Evolutionary conservation across 768 basidiomycete species (phyloP).

Genomic region (Thelephora aurantiotincta): DNA sequence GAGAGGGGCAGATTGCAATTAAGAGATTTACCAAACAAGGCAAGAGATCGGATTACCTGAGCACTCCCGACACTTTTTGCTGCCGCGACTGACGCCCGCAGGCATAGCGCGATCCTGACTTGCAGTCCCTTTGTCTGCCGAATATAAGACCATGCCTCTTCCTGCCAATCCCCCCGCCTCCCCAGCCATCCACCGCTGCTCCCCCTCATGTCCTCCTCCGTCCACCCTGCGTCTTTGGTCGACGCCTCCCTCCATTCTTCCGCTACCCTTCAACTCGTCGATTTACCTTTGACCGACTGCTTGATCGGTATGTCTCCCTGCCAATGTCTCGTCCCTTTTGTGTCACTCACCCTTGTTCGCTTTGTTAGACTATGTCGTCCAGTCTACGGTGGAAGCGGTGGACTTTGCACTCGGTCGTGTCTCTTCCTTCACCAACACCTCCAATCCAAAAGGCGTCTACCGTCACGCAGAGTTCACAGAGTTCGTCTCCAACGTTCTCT

Average conservation of each 20-base stretch:
- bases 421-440: conserved; percentile 28
- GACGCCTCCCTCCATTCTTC: conserved; percentile 50
- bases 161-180: conserved; percentile 6
- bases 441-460: conserved; percentile 28
- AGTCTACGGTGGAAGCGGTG: conserved; percentile 56
- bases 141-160: too few relatives aligned
- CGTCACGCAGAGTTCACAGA: conserved; percentile 37
- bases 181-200: conserved; percentile 1
- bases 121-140: too few relatives aligned
- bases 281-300: conserved; percentile 39
- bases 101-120: too few relatives aligned
- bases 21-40: too few relatives aligned
- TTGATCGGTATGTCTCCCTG: conserved; percentile 42
- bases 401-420: conserved; percentile 65
- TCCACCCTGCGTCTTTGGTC: conserved; percentile 41
- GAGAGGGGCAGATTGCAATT: too few relatives aligned
- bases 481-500: conserved; percentile 57
- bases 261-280: conserved; percentile 54
- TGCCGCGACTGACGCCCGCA: too few relatives aligned
- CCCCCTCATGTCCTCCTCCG: conserved; percentile 15
- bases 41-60: too few relatives aligned
- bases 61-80: too few relatives aligned
- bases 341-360: conserved; percentile 4
- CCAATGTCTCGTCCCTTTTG: background rate
- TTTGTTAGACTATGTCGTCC: conserved; percentile 51